These are phyloP conservation scores for Skeletonema menzelii DNA, from an alignment of 108 stramenopile species.

Conservation along the genomic window DNA sequence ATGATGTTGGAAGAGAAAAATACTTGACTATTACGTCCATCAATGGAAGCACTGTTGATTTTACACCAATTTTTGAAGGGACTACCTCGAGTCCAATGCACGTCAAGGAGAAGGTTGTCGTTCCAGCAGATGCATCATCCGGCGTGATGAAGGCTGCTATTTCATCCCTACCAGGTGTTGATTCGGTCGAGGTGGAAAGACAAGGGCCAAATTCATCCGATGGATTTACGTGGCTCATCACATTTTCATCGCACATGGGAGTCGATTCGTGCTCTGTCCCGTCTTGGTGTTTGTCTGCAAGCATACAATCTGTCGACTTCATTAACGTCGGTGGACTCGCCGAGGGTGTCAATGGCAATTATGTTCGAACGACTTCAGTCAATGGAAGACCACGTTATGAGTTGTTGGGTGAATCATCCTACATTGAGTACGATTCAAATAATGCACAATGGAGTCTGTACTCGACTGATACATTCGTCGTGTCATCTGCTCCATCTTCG, in stretches of 20 bases:
- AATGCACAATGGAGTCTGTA: constrained; percentile 29
- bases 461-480: constrained; percentile 8
- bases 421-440: constrained; percentile 14
- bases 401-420: constrained; percentile 17
- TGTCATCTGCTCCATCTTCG: constrained; percentile 28
- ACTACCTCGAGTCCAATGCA: constrained; percentile 28
- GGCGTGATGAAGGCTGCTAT: constrained; percentile 56
- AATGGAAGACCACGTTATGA: constrained; percentile 43
- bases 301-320: constrained; percentile 18
- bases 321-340: constrained; percentile 21
- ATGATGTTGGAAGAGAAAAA: constrained; percentile 11
- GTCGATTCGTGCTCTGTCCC: constrained; percentile 3
- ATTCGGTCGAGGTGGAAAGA: constrained; percentile 65
- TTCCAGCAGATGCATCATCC: constrained; percentile 31
- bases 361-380: constrained; percentile 13
- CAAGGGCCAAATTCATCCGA: constrained; percentile 60
- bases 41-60: constrained; percentile 10
- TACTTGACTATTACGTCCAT: constrained; percentile 30
- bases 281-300: constrained; percentile 13
- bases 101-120: constrained; percentile 11
- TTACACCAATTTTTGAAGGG: constrained; percentile 34
- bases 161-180: constrained; percentile 55
- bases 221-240: constrained; percentile 83
- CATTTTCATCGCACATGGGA: constrained; percentile 51
- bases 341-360: constrained; percentile 27